These are phyloP conservation scores for Yarrowia sp. DNA, from an alignment of 805 yeast genomes.

Conservation along the genomic window DNA sequence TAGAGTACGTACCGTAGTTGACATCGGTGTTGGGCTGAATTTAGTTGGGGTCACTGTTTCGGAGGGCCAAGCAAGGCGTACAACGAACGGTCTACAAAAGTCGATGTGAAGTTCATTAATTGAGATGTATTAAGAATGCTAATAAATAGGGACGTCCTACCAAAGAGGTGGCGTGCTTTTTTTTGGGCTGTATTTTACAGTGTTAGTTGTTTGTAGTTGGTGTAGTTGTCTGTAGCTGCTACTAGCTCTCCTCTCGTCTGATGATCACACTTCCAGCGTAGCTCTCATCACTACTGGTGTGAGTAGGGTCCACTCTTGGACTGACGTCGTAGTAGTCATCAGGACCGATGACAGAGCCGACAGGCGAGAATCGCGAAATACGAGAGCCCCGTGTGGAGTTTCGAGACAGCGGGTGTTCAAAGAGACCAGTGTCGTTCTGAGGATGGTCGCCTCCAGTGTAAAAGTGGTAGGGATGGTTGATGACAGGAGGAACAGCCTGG, in stretches of 20 bases:
- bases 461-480: conserved; percentile 29
- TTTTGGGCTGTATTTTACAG: neutral
- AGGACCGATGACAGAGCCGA: conserved; percentile 28
- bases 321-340: conserved; percentile 21
- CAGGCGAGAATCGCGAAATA: conserved; percentile 22
- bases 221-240: neutral
- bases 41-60: too few species aligned
- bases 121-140: conserved; percentile 4
- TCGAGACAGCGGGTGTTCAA: conserved; percentile 19
- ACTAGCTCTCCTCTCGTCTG: conserved; percentile 17
- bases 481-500: conserved; percentile 10
- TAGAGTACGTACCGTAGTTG: too few species aligned
- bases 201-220: conserved; percentile 8
- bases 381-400: conserved; percentile 18
- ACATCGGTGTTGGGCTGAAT: too few species aligned
- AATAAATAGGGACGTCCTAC: conserved; percentile 17
- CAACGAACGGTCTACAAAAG: too few species aligned
- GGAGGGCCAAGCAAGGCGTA: too few species aligned
- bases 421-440: conserved; percentile 27
- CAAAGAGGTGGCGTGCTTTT: neutral
- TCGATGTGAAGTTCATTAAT: too few species aligned
- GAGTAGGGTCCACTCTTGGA: conserved; percentile 9
- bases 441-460: conserved; percentile 24
- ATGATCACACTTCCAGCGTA: conserved; percentile 35
- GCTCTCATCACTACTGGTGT: conserved; percentile 25